A percentile compares a stretch with the other conserved stretches of the same genome.
Conservation (phyloP, 2,329 filamentous ascomycete genomes). For the Aspergillus terreus region DNA sequence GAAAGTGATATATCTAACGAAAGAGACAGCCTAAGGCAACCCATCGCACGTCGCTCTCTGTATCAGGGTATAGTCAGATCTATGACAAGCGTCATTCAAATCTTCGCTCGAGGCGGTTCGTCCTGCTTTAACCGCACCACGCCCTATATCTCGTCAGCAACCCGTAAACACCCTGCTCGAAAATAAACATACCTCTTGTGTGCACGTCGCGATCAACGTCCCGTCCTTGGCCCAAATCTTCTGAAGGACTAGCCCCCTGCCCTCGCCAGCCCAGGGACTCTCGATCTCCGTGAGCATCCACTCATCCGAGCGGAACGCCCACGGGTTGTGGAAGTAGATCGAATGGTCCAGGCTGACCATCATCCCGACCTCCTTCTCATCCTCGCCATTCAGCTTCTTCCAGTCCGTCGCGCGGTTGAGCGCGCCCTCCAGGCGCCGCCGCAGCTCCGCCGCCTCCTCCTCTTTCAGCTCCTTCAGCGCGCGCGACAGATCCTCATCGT, state of each 20-base stretch:
- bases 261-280: constrained; percentile 50
- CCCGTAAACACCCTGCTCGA: constrained; percentile 9
- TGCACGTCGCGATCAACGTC: constrained; percentile 47
- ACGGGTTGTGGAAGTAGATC: constrained; percentile 50
- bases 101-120: constrained; percentile 29
- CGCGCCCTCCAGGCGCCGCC: constrained; percentile 31
- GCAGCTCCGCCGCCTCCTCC: constrained; percentile 40
- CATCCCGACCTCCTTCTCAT: constrained; percentile 43
- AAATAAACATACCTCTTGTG: constrained; percentile 43
- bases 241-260: constrained; percentile 46
- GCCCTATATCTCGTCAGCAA: constrained; percentile 27
- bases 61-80: neutral
- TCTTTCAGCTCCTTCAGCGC: constrained; percentile 42
- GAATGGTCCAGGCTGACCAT: constrained; percentile 51
- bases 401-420: constrained; percentile 24
- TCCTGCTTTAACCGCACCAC: constrained; percentile 47
- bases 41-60: neutral
- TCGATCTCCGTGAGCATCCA: constrained; percentile 51
- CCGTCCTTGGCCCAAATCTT: constrained; percentile 49
- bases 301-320: constrained; percentile 47
- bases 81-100: constrained; percentile 11
- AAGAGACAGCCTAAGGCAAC: neutral
- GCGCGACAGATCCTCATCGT: constrained; percentile 36
- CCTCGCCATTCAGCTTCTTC: constrained; percentile 14
- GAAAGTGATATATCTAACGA: neutral